A percentile compares a stretch with the other conserved stretches of the same genome.
These are phyloP conservation scores for Sextonia rubra DNA, from an alignment of 164 flowering plant species.

Conservation along the genomic window DNA sequence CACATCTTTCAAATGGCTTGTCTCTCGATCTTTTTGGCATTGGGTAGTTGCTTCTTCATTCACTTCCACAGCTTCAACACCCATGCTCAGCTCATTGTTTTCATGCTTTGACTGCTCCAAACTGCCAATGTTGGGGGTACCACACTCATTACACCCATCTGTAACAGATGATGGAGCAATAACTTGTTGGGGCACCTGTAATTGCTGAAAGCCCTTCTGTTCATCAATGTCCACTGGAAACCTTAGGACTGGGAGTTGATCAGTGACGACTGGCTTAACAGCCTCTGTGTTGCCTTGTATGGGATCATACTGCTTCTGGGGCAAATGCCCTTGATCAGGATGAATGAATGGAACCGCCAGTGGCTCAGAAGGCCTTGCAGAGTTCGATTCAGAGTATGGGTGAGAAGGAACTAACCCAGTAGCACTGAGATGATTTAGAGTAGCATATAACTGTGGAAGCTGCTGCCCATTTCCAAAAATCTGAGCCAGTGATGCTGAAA, in stretches of 20 bases:
- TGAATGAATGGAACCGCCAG: constrained; percentile 6
- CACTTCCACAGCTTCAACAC: constrained; percentile 4
- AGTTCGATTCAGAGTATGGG: constrained; percentile 8
- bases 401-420: constrained; percentile 21
- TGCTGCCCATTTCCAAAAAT: constrained; percentile 45
- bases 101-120: constrained; percentile 13
- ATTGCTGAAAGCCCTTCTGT: constrained; percentile 13
- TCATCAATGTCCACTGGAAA: constrained; percentile 8
- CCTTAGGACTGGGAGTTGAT: constrained; percentile 3
- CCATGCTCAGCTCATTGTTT: constrained; percentile 15
- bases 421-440: constrained; percentile 29
- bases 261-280: constrained; percentile 7
- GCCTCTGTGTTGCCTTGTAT: constrained; percentile 31
- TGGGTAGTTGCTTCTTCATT: constrained; percentile 9
- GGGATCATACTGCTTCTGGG: constrained; percentile 35
- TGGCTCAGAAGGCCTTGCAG: constrained; percentile 18
- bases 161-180: constrained; percentile 11
- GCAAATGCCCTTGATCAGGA: constrained; percentile 20
- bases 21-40: constrained; percentile 19
- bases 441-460: constrained; percentile 46
- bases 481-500: constrained; percentile 56
- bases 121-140: not conserved
- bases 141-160: constrained; percentile 5
- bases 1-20: constrained; percentile 20
- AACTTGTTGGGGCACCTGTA: constrained; percentile 9